Conservation (phyloP, 1,284 basidiomycete genomes). For the Boletus holoroseus region DNA sequence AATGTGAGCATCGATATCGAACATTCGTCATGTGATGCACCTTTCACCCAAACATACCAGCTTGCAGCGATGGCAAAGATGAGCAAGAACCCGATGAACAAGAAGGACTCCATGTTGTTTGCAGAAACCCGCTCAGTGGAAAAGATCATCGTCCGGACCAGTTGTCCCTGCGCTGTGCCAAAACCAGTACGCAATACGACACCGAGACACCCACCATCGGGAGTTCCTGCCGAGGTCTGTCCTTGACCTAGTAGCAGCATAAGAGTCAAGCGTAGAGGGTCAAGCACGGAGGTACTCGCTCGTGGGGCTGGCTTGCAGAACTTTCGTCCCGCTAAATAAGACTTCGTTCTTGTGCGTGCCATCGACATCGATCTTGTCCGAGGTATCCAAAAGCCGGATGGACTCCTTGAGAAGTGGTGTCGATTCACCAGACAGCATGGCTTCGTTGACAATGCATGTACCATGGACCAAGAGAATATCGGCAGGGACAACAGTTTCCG, state of each 20-base stretch:
- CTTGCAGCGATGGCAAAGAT: conserved; percentile 94
- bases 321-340: conserved; percentile 91
- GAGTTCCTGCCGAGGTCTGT: conserved; percentile 54
- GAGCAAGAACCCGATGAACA: conserved; percentile 94
- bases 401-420: conserved; percentile 93
- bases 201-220: conserved; percentile 86
- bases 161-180: conserved; percentile 91
- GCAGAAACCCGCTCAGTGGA: conserved; percentile 92
- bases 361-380: conserved; percentile 79
- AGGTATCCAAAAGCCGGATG: conserved; percentile 74
- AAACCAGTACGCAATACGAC: conserved; percentile 93
- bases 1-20: conserved; percentile 5
- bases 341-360: conserved; percentile 82
- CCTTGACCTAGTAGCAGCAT: conserved; percentile 34
- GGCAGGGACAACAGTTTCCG: conserved; percentile 84
- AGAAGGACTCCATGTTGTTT: conserved; percentile 88
- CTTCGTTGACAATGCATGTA: conserved; percentile 93
- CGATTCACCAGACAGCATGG: conserved; percentile 95
- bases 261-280: not conserved
- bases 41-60: conserved; percentile 95
- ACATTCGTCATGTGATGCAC: conserved; percentile 36
- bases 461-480: conserved; percentile 86
- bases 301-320: conserved; percentile 72
- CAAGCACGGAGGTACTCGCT: conserved; percentile 28
- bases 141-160: conserved; percentile 97